A percentile compares a stretch with the other conserved stretches of the same genome.
Evolutionary conservation across 2,329 filamentous ascomycete genomes (phyloP).

Genomic region (Neonectria ditissima): DNA sequence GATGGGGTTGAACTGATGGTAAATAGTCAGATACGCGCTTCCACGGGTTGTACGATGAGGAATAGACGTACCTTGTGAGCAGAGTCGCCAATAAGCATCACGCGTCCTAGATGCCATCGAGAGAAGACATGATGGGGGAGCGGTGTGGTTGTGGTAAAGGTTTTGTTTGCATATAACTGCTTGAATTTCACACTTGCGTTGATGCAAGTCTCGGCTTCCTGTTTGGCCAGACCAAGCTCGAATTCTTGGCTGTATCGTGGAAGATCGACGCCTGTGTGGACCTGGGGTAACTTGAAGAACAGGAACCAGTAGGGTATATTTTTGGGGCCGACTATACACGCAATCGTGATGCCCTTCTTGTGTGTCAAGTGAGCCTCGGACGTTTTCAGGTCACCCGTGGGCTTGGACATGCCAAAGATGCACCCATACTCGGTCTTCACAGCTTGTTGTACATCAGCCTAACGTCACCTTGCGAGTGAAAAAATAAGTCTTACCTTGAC

Average conservation of each 20-base stretch:
- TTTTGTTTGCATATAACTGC: not conserved
- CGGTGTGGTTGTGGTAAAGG: not conserved
- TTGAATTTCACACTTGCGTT: constrained; percentile 41
- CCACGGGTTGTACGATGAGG: not conserved
- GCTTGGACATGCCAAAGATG: constrained; percentile 26
- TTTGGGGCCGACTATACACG: not conserved
- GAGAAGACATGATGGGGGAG: constrained; percentile 45
- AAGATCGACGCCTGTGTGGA: constrained; percentile 10
- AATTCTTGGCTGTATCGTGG: constrained; percentile 7
- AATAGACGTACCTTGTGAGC: constrained; percentile 51
- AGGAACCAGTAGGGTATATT: constrained; percentile 56
- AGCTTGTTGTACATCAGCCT: not conserved
- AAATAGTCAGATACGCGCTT: too few relatives aligned
- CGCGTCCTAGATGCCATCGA: constrained; percentile 53
- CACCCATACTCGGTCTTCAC: too few relatives aligned
- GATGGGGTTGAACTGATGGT: constrained; percentile 19
- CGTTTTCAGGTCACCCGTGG: constrained; percentile 1
- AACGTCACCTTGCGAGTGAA: too few relatives aligned
- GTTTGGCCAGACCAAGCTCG: constrained; percentile 17
- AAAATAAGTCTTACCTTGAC: too few relatives aligned
- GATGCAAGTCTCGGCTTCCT: constrained; percentile 48
- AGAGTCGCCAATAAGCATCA: constrained; percentile 55
- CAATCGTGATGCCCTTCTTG: not conserved
- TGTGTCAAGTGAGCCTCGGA: not conserved
- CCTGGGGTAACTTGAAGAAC: constrained; percentile 17